These are phyloP conservation scores for Spathaspora passalidarum DNA, from an alignment of 805 yeast genomes.

Conservation along the genomic window DNA sequence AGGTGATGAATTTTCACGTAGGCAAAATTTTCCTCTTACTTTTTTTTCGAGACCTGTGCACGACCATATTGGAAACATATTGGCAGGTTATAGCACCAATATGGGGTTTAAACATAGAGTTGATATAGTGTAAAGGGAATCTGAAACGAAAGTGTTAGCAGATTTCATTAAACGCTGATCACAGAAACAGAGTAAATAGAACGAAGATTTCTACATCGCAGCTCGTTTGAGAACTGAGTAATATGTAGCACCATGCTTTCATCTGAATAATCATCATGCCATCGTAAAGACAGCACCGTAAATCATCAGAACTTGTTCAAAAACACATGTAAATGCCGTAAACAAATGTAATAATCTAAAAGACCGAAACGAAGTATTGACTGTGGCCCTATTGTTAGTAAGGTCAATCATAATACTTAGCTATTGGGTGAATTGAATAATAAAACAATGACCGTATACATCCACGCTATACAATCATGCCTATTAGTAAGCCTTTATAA, in stretches of 20 bases:
- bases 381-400: conserved; percentile 73
- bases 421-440: conserved; percentile 28
- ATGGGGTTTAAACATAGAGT: too few relatives aligned
- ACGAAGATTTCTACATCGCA: too few relatives aligned
- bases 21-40: too few relatives aligned
- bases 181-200: too few relatives aligned
- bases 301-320: conserved; percentile 29
- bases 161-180: too few relatives aligned
- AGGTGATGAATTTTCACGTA: neutral
- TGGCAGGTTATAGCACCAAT: too few relatives aligned
- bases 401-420: conserved; percentile 67
- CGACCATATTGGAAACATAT: neutral
- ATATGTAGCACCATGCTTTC: conserved; percentile 53
- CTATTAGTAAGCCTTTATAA: conserved; percentile 10
- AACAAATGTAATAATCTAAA: conserved; percentile 45
- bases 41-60: neutral
- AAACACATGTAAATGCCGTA: conserved; percentile 17
- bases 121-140: neutral
- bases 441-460: conserved; percentile 3
- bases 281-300: conserved; percentile 5
- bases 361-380: conserved; percentile 72
- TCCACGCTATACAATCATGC: conserved; percentile 5
- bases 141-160: neutral
- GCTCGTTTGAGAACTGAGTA: too few relatives aligned
- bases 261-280: conserved; percentile 33